phyloP scores from a whole-genome alignment of 2,329 filamentous ascomycete genomes.

The Fusarium sp. region DNA sequence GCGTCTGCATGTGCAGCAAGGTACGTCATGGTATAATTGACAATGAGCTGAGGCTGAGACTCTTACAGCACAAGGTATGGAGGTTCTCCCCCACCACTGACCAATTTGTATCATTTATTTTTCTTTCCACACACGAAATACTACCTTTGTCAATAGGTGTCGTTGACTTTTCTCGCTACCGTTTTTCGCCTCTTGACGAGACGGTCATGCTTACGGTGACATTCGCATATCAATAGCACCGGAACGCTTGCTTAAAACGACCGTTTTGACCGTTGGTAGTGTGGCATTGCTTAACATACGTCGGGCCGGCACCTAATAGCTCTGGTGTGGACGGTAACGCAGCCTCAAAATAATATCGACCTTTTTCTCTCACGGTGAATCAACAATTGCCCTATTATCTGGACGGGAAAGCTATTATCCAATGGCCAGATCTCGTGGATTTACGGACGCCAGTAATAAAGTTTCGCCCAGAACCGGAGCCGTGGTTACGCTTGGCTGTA shows the following conservation, averaged over 20 bases:
- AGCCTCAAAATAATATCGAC: background rate
- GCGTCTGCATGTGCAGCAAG: conserved; percentile 1
- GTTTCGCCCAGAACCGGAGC: background rate
- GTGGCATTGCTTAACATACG: conserved; percentile 9
- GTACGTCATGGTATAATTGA: background rate
- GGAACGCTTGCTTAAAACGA: conserved; percentile 9
- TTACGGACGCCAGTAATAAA: background rate
- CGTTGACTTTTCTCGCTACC: background rate
- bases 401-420: background rate
- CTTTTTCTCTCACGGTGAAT: background rate
- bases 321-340: background rate
- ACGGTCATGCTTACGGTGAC: background rate
- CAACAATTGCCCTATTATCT: background rate
- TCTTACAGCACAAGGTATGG: background rate
- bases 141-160: background rate
- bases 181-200: background rate
- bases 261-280: conserved; percentile 19
- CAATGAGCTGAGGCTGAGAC: background rate
- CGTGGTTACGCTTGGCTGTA: background rate
- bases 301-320: conserved; percentile 14
- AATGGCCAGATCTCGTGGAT: background rate
- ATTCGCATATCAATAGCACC: conserved; percentile 12
- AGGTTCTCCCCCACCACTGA: background rate
- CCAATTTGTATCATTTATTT: background rate
- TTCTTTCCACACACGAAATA: background rate